Base-by-base conservation (phyloP, 495 filamentous ascomycete genomes). In the Parathielavia appendiculata region DNA sequence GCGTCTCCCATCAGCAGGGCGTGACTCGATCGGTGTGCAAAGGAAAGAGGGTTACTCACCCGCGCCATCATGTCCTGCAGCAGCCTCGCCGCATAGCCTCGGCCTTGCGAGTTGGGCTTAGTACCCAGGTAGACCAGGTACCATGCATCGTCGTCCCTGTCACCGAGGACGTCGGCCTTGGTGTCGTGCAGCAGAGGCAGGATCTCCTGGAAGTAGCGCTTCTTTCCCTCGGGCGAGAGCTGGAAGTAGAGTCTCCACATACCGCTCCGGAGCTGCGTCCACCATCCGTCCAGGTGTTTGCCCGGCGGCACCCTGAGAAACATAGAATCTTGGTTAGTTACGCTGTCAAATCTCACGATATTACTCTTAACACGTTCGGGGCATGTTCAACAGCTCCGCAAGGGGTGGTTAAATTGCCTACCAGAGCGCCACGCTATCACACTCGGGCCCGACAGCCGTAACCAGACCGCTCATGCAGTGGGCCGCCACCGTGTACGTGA, bases 71-170 rank as follows among this genome's bases (percentile, higher is more conserved):
- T 80, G 60, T 86, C 73, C 73, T 84, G 78, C 60, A 92, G 78
- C 60, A 90, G 73, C 72, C 81, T 81, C 63, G 75, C 81, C 22
- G 80, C 86, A 65, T 87, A 88, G 32, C 89, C 89, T 50, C 84
- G 81, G 32, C 87, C 83, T 55, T 83, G 79, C 14, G 81, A 79
- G 51, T 70, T 75, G 16, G 85, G 82, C 66, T 81, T 84, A 59
- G 86, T 88, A 58, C 88, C 89, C 60, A 92, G 72, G 70, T 90
- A 91, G 16, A 91, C 88, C 23, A 92, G 80, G 68, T 92, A 92
- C 69, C 81, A 85, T 64, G 81, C 86, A 61, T 81, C 78, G 56
- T 83, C 69, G 64, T 89, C 84, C 36, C 79, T 74, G 35, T 79
- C 77, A 38, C 83, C 86, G 62, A 92, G 78, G 44, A 84, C 73